Evolutionary conservation across 345 rosid species (phyloP), one percentile per base, ranked within the genome.

Genomic region (Lepidium sativum): DNA sequence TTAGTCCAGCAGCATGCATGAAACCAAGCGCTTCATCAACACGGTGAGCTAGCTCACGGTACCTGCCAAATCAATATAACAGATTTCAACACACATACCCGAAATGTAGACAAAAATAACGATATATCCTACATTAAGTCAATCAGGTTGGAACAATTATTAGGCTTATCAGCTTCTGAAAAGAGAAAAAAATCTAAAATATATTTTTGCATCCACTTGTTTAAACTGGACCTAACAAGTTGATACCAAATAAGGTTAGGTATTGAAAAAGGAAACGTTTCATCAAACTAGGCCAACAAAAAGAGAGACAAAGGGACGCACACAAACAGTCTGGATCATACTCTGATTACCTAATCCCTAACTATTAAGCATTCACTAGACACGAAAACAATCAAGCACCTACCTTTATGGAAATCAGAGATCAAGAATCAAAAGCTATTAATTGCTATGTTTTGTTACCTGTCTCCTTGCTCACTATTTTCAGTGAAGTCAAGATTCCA

Each of bases 11-110:
- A 5, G 91, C 86, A 63, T 84, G 23, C 91, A 85, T 85, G 79
- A 85, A 85, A 54, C 91, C 91, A 6, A 85, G 88, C 67, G 91
- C 88, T 74, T 85, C 91, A 71, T 85, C 91, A 67, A 85, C 91
- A 23, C 91, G 79, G 60, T 78, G 38, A 40, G 88, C 91, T 39
- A 85, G 75, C 76, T 85, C 91, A 12, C 80, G 84, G 65, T 85
- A 85, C 82, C 91, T 85, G 66, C 60, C 68, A 61, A 60, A 38
- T 38, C 37, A 32, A 54, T 8, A 11, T 21, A 66, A 14, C 37
- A n/a, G 7, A 25, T 29, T 6, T 59, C 5, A 49, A 48, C 40
- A 37, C 42, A 61, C 58, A 54, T 38, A 45, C 58, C 31, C 51
- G 0, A 63, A 63, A 54, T 54, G 49, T 61, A 35, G 25, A 35